Evolutionary conservation across 1,284 basidiomycete species (phyloP), one percentile per base, ranked within the genome.

Genomic region (Schizophyllum commune): DNA sequence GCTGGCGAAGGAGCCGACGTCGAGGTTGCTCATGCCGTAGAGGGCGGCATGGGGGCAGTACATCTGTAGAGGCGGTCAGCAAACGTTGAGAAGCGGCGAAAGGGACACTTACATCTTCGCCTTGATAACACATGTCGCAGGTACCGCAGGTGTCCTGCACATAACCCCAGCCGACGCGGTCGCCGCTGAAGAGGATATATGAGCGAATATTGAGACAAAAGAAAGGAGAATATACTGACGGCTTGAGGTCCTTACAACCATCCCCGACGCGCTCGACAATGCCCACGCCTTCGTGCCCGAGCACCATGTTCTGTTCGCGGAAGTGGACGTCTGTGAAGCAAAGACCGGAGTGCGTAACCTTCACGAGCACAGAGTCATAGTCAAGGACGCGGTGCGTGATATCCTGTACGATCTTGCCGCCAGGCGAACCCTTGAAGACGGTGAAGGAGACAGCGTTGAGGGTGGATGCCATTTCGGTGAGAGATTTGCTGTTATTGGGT

Each of bases 161-260:
- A 52, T 57, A 64, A 1, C 63, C 63, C 62, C 62, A 63, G 13
- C 60, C 60, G 1, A 64, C 63, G 17, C 60, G 22, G 15, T 62
- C 66, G 51, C 72, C 73, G 19, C 53, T 55, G n/a, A 7, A 15
- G 20, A 13, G 11, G 53, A 15, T 2, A 55, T 4, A 13, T 19
- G 21, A 47, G 39, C 17, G 4, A 8, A 33, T 5, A 5, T 5
- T 27, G 57, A 22, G 2, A 19, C 20, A 4, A 58, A 13, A 15
- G 20, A 32, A 17, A 15, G 4, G 17, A 52, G 15, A 1, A 2
- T 13, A 5, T 15, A 39, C 32, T 58, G 33, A 58, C 15, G 79
- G 73, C 69, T 82, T 80, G 73, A 85, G 77, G 59, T 74, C 78
- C 55, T 72, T 75, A 58, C 83, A 81, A 39, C 78, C 74, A 32